Percentiles rank a stretch among this genome's conserved stretches.
These are phyloP conservation scores for Melanomma pulvis-pyrius DNA, from an alignment of 495 filamentous ascomycete genomes.

Conservation along the genomic window DNA sequence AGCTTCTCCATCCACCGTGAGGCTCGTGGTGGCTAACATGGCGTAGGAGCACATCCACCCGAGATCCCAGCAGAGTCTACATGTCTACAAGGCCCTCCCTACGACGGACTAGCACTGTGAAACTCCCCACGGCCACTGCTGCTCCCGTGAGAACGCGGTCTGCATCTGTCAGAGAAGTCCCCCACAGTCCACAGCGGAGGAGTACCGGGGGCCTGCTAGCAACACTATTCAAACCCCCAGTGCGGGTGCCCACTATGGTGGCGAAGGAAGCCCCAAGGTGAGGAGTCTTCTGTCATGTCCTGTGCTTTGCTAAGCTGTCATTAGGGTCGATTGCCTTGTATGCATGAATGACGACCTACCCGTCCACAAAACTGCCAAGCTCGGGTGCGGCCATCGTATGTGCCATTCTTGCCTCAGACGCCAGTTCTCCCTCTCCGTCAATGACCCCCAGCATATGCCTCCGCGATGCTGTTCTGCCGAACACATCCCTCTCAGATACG, in stretches of 20 bases:
- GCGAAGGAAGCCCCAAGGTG: constrained; percentile 31
- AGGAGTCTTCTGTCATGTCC: background rate
- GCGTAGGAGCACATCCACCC: constrained; percentile 25
- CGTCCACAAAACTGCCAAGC: constrained; percentile 62
- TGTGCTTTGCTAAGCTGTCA: constrained; percentile 3
- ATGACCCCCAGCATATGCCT: constrained; percentile 77
- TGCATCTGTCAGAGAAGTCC: constrained; percentile 12
- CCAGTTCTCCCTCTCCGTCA: constrained; percentile 71
- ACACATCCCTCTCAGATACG: constrained; percentile 71
- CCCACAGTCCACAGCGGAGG: constrained; percentile 9
- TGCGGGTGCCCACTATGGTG: constrained; percentile 10
- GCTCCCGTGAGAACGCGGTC: constrained; percentile 10
- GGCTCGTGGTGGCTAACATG: constrained; percentile 12
- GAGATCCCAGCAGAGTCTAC: constrained; percentile 32
- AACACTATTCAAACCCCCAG: constrained; percentile 32
- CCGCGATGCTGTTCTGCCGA: constrained; percentile 74
- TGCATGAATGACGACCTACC: constrained; percentile 68
- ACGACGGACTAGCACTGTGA: constrained; percentile 28
- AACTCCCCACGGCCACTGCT: constrained; percentile 21
- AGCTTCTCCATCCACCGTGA: background rate
- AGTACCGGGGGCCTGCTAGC: constrained; percentile 35
- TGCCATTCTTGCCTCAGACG: constrained; percentile 73
- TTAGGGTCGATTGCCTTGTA: constrained; percentile 67
- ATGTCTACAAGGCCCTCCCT: constrained; percentile 32
- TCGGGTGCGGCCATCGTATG: constrained; percentile 77